Base-by-base conservation (phyloP, 495 filamentous ascomycete species). In the Penicillium pulvis region DNA sequence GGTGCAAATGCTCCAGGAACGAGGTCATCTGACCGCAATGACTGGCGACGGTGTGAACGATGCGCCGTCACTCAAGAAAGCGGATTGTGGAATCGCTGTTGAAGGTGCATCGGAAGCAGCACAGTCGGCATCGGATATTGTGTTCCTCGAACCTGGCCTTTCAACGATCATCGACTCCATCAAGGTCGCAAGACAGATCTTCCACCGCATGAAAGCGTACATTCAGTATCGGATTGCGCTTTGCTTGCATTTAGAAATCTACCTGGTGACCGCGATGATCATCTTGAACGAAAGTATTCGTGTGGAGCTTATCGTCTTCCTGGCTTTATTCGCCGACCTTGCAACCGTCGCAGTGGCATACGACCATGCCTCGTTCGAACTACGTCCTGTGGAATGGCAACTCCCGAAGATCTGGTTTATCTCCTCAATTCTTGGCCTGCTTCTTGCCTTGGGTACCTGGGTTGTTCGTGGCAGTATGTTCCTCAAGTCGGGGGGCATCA, bases 41-140 rank as follows among this genome's bases (percentile, higher is more conserved):
- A 97, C 93, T 76, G 93, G 93, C 78, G 93, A 97, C 69, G 93
- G 93, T 83, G 93, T 97, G 72, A 97, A 97, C 76, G 93, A 97
- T 76, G 93, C 93, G 50, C 93, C 93, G 33, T 96, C 92, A 39
- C 80, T 97, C 54, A 97, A 97, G 81, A 96, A 95, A 79, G 93
- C 93, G 19, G 93, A 97, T 79, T 82, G 79, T 53, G 77, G 77
- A 76, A 90, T 90, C 62, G 87, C 87, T 41, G 87, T 90, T 49
- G 87, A 90, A 76, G 87, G 87, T 66, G 84, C 87, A 30, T 86
- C 87, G 6, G 86, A 89, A 78, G 87, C 87, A 55, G 87, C 87
- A 19, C 87, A 89, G 70, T 85, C 87, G 26, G 87, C 87, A 46
- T 84, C 87, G 24, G 87, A 90, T 75, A 90, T 90, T 56, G 87